These are phyloP conservation scores for Hemileccinum impolitum DNA, from an alignment of 768 basidiomycete genomes.

Conservation along the genomic window DNA sequence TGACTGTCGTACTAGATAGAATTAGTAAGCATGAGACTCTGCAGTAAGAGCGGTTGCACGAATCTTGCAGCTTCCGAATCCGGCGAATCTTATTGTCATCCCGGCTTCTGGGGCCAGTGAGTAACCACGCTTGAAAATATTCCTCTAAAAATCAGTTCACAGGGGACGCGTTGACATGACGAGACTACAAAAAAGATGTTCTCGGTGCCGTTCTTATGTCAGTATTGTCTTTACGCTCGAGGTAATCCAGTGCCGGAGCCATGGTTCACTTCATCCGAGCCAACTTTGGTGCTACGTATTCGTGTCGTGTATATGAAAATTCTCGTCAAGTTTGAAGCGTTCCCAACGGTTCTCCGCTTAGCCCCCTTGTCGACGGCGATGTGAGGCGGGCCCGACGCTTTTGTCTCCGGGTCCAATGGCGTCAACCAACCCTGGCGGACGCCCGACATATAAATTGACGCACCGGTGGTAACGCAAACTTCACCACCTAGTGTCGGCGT, in stretches of 20 bases:
- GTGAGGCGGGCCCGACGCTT: constrained; percentile 31
- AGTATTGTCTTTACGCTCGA: constrained; percentile 23
- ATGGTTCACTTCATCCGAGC: constrained; percentile 19
- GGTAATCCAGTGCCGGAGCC: constrained; percentile 22
- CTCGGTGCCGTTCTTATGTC: constrained; percentile 27
- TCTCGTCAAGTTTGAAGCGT: constrained; percentile 26
- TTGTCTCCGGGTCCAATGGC: constrained; percentile 30
- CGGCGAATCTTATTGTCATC: constrained; percentile 29
- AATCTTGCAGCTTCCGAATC: constrained; percentile 24
- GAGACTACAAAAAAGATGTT: constrained; percentile 30
- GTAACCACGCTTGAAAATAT: constrained; percentile 15
- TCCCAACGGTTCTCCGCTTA: constrained; percentile 29
- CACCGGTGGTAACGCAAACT: constrained; percentile 3
- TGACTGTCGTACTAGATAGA: constrained; percentile 29
- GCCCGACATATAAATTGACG: constrained; percentile 31
- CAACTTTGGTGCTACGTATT: constrained; percentile 24
- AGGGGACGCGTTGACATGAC: constrained; percentile 33
- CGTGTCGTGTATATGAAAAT: constrained; percentile 23
- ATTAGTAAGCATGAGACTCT: constrained; percentile 27
- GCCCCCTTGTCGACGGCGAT: constrained; percentile 29
- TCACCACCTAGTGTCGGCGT: constrained; percentile 27
- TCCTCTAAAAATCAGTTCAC: constrained; percentile 16
- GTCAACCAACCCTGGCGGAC: constrained; percentile 19
- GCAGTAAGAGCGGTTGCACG: neutral
- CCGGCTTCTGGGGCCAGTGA: constrained; percentile 19